Conservation (phyloP, 1,139 yeast genomes). For the Kodamaea plutei region DNA sequence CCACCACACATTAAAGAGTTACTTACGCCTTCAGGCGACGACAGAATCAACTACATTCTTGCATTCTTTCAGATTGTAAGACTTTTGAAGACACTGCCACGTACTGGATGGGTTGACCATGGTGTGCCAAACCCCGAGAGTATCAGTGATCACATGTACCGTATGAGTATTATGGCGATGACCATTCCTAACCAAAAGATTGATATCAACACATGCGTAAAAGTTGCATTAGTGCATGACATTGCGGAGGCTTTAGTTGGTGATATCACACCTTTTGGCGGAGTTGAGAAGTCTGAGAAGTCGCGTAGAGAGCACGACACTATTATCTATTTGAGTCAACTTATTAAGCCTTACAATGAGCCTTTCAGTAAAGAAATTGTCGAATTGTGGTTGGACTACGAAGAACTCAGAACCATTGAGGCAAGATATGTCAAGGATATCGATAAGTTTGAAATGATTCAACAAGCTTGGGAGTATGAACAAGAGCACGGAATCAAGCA, state of each 20-base stretch:
- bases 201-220: conserved; percentile 56
- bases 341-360: conserved; percentile 62
- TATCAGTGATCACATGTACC: conserved; percentile 93
- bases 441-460: conserved; percentile 88
- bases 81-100: conserved; percentile 69
- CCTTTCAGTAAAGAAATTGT: conserved; percentile 62
- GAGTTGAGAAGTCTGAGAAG: conserved; percentile 62
- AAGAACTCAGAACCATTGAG: conserved; percentile 73
- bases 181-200: conserved; percentile 49
- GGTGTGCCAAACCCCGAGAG: conserved; percentile 64
- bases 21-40: conserved; percentile 19
- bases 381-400: conserved; percentile 87
- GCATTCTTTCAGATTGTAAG: conserved; percentile 77
- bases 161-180: conserved; percentile 87
- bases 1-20: conserved; percentile 48
- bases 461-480: conserved; percentile 90
- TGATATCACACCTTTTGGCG: conserved; percentile 86
- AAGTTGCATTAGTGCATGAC: conserved; percentile 88
- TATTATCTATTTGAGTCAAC: conserved; percentile 58
- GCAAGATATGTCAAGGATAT: conserved; percentile 91
- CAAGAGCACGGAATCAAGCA: conserved; percentile 53
- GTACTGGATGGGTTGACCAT: conserved; percentile 94
- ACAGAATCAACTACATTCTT: conserved; percentile 46
- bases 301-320: conserved; percentile 78
- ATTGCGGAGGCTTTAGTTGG: conserved; percentile 94